Percentiles rank a stretch among this genome's conserved stretches.
Conservation (phyloP, 108 stramenopile genomes). For the Thalassiosira profunda region DNA sequence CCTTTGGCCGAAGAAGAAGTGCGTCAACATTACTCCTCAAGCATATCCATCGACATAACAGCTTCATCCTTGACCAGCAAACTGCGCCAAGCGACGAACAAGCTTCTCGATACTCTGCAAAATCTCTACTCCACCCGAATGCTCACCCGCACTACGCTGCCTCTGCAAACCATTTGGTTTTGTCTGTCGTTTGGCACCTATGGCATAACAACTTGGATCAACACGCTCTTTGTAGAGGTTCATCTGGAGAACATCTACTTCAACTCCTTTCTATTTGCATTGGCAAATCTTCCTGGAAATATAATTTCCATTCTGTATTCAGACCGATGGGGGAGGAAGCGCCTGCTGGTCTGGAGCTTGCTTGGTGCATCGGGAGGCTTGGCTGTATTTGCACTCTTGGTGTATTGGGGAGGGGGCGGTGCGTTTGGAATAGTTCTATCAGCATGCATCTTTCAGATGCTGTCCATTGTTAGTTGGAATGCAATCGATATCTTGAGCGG, state of each 20-base stretch:
- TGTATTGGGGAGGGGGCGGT: constrained; percentile 17
- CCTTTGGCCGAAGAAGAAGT: constrained; percentile 48
- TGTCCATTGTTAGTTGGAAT: constrained; percentile 78
- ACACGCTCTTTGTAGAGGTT: constrained; percentile 73
- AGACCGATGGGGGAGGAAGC: constrained; percentile 59
- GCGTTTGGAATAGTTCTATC: constrained; percentile 53
- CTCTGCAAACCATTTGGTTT: constrained; percentile 80
- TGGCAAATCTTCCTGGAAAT: constrained; percentile 78
- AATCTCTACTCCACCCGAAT: constrained; percentile 55
- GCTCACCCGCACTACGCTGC: constrained; percentile 59
- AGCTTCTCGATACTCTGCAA: constrained; percentile 30
- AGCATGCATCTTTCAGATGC: constrained; percentile 81
- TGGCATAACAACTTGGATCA: constrained; percentile 86
- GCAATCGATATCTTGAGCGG: constrained; percentile 71
- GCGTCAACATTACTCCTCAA: constrained; percentile 28
- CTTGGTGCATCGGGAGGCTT: constrained; percentile 52
- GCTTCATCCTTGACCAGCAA: neutral
- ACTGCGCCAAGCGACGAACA: neutral
- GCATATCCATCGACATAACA: neutral
- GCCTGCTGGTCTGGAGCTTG: constrained; percentile 57
- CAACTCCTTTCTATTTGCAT: constrained; percentile 81
- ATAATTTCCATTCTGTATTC: constrained; percentile 55
- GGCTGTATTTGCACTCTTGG: constrained; percentile 58
- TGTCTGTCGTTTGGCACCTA: constrained; percentile 75
- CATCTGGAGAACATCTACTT: constrained; percentile 77